phyloP scores from a whole-genome alignment of 2,329 filamentous ascomycete species.

The Aspergillus sp. region DNA sequence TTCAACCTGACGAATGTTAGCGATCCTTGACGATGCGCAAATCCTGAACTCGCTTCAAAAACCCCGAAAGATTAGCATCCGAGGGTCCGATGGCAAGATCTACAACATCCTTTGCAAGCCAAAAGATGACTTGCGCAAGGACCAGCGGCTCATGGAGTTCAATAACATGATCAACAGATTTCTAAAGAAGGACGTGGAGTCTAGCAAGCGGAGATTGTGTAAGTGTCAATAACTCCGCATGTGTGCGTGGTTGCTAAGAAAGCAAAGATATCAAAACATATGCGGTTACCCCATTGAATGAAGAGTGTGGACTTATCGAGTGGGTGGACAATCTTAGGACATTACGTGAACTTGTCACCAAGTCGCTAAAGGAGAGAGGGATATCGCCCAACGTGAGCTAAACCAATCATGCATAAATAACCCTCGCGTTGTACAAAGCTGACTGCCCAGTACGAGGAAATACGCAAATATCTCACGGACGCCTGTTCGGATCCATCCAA shows the following conservation, averaged over 20 bases:
- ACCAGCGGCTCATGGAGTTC: slow-evolving; percentile 98
- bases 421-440: slow-evolving; percentile 1
- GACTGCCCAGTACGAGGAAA: slow-evolving; percentile 66
- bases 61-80: slow-evolving; percentile 84
- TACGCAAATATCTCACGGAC: slow-evolving; percentile 66
- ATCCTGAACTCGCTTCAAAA: slow-evolving; percentile 91
- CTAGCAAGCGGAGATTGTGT: slow-evolving; percentile 83
- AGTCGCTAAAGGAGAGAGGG: slow-evolving; percentile 75
- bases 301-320: slow-evolving; percentile 97
- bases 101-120: slow-evolving; percentile 96
- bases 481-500: slow-evolving; percentile 67
- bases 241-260: slow-evolving; percentile 14
- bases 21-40: slow-evolving; percentile 83
- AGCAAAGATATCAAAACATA: slow-evolving; percentile 83
- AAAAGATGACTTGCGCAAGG: slow-evolving; percentile 95
- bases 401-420: not conserved
- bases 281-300: slow-evolving; percentile 92
- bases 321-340: slow-evolving; percentile 98
- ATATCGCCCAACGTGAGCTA: slow-evolving; percentile 57
- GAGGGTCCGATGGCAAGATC: slow-evolving; percentile 83
- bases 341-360: slow-evolving; percentile 85
- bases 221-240: slow-evolving; percentile 23
- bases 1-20: slow-evolving; percentile 33
- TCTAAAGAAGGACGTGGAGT: slow-evolving; percentile 87
- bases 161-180: slow-evolving; percentile 97